These are phyloP conservation scores for Cubamyces sp. DNA, from an alignment of 768 basidiomycete genomes.

Conservation along the genomic window DNA sequence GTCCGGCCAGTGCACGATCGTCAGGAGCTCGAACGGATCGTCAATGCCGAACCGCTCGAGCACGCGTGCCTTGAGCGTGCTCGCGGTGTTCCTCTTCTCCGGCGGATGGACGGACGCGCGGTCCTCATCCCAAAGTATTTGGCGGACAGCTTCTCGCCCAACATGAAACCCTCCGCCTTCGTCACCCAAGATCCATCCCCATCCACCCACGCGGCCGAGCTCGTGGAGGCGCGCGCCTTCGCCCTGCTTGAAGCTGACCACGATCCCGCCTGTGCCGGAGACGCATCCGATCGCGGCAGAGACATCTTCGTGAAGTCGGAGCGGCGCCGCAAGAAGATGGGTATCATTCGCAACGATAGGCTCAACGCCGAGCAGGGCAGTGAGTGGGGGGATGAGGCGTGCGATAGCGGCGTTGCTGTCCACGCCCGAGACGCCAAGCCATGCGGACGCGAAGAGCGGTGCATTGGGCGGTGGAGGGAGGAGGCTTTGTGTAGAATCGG, in stretches of 20 bases:
- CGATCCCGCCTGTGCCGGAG: conserved; percentile 81
- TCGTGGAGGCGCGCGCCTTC: conserved; percentile 51
- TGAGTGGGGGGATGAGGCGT: conserved; percentile 56
- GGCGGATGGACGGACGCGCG: conserved; percentile 43
- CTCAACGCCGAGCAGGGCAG: conserved; percentile 61
- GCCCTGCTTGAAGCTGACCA: conserved; percentile 56
- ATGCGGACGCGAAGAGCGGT: conserved; percentile 63
- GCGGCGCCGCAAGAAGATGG: conserved; percentile 80
- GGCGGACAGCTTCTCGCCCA: conserved; percentile 74
- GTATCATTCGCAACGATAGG: conserved; percentile 77
- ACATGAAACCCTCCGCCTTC: conserved; percentile 85
- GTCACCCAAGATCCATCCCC: conserved; percentile 86
- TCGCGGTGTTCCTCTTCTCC: conserved; percentile 11
- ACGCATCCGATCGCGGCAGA: conserved; percentile 71
- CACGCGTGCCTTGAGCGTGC: conserved; percentile 49
- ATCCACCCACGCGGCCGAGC: conserved; percentile 74
- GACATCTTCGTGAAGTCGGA: conserved; percentile 62
- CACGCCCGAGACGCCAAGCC: conserved; percentile 85
- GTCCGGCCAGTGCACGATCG: conserved; percentile 67
- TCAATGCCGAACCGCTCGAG: conserved; percentile 59
- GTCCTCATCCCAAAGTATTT: conserved; percentile 63
- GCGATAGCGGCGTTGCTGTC: conserved; percentile 70
- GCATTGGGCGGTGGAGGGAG: conserved; percentile 36
- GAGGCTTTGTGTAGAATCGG: conserved; percentile 43
- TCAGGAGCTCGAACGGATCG: conserved; percentile 65